Percentiles rank a stretch among this genome's conserved stretches.
These are phyloP conservation scores for Ogataea paradorogensis DNA, from an alignment of 805 yeast genomes.

Conservation along the genomic window DNA sequence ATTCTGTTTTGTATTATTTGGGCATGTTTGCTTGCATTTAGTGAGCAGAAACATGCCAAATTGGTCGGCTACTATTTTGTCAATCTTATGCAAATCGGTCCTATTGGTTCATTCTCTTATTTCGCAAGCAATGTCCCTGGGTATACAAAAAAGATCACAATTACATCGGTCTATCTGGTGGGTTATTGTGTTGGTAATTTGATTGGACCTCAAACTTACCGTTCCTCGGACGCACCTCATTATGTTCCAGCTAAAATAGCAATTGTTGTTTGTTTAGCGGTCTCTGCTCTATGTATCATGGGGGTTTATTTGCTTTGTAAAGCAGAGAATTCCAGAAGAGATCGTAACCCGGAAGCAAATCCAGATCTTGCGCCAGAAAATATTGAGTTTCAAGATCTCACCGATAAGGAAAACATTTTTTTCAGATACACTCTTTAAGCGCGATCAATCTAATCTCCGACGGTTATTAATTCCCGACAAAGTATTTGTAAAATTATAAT, in stretches of 20 bases:
- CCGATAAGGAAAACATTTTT: conserved; percentile 51
- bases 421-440: conserved; percentile 43
- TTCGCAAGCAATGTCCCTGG: conserved; percentile 51
- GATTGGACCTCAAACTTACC: conserved; percentile 72
- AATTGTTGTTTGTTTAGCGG: conserved; percentile 45
- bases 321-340: conserved; percentile 44
- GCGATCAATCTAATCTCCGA: conserved; percentile 1
- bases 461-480: not conserved
- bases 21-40: conserved; percentile 32
- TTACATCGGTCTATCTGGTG: conserved; percentile 53
- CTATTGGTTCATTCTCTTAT: conserved; percentile 24
- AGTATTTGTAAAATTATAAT: no score
- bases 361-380: conserved; percentile 17
- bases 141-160: conserved; percentile 61
- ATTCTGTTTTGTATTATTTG: conserved; percentile 22
- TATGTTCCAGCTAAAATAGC: conserved; percentile 30
- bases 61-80: conserved; percentile 29
- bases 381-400: conserved; percentile 34
- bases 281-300: conserved; percentile 7
- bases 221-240: conserved; percentile 49
- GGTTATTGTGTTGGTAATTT: conserved; percentile 65
- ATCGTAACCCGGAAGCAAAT: conserved; percentile 27
- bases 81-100: conserved; percentile 14
- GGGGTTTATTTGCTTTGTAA: conserved; percentile 24
- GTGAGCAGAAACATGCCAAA: conserved; percentile 16